A percentile compares a stretch with the other conserved stretches of the same genome.
Evolutionary conservation across 2,329 filamentous ascomycete genomes (phyloP).

Genomic region (Pseudodiploospora longispora): DNA sequence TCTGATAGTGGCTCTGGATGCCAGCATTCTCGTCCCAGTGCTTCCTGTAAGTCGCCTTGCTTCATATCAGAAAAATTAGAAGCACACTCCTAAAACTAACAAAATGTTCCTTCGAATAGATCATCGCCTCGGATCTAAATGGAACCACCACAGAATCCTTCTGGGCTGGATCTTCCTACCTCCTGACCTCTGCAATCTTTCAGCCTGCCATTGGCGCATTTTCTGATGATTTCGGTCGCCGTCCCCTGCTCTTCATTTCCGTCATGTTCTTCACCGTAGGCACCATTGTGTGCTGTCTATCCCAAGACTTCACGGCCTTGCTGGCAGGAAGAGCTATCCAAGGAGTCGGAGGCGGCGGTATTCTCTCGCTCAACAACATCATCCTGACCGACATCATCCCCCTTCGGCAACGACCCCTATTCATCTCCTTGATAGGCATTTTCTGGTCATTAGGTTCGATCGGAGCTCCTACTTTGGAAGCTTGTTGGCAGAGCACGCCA

Average conservation of each 20-base stretch:
- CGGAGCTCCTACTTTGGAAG: slow-evolving; percentile 26
- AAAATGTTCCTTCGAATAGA: neutral
- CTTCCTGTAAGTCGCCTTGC: slow-evolving; percentile 26
- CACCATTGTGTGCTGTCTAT: slow-evolving; percentile 42
- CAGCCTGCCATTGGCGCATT: slow-evolving; percentile 34
- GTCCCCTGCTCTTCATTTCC: slow-evolving; percentile 29
- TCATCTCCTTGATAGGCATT: slow-evolving; percentile 18
- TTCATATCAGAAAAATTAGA: neutral
- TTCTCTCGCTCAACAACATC: slow-evolving; percentile 24
- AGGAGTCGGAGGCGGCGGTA: slow-evolving; percentile 33
- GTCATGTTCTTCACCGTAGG: slow-evolving; percentile 43
- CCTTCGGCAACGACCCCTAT: slow-evolving; percentile 36
- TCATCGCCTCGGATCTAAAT: neutral
- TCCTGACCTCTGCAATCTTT: slow-evolving; percentile 5
- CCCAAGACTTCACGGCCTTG: slow-evolving; percentile 34
- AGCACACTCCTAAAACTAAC: neutral
- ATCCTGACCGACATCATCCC: slow-evolving; percentile 38
- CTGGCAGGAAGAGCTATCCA: slow-evolving; percentile 43
- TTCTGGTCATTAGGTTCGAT: slow-evolving; percentile 8
- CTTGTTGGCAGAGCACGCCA: slow-evolving; percentile 16
- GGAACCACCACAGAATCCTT: neutral
- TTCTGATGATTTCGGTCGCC: slow-evolving; percentile 43
- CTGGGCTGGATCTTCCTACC: neutral
- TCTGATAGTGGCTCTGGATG: slow-evolving; percentile 41
- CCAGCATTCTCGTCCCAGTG: slow-evolving; percentile 36